A percentile compares a stretch with the other conserved stretches of the same genome.
These are phyloP conservation scores for Sicyos edulis DNA, from an alignment of 306 rosid genomes.

Conservation along the genomic window DNA sequence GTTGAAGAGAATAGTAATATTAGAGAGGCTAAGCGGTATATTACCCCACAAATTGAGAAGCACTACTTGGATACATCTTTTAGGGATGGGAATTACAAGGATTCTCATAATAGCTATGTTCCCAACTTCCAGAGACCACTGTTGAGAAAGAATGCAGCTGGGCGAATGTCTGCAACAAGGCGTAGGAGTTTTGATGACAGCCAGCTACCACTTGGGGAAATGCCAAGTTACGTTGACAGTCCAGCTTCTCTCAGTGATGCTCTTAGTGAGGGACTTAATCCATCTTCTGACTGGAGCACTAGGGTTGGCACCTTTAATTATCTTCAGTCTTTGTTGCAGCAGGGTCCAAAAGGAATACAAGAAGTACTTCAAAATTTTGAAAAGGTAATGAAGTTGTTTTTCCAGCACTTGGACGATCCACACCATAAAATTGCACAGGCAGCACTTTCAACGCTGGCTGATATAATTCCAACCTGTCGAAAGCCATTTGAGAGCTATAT, in stretches of 20 bases:
- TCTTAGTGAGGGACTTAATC: constrained; percentile 79
- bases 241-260: constrained; percentile 86
- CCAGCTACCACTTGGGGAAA: constrained; percentile 65
- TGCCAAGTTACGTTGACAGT: constrained; percentile 66
- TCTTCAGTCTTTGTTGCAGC: constrained; percentile 79
- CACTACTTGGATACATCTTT: constrained; percentile 54
- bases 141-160: constrained; percentile 68
- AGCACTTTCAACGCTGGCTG: constrained; percentile 93
- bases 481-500: constrained; percentile 92
- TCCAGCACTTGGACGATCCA: constrained; percentile 98
- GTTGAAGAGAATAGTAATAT: constrained; percentile 48
- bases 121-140: constrained; percentile 99
- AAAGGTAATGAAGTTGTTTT: constrained; percentile 97
- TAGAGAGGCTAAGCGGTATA: constrained; percentile 61
- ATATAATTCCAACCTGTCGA: constrained; percentile 78
- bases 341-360: constrained; percentile 84
- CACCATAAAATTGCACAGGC: constrained; percentile 99
- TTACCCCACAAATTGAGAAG: constrained; percentile 53
- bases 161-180: constrained; percentile 68
- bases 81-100: constrained; percentile 72
- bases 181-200: constrained; percentile 94
- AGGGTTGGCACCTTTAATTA: constrained; percentile 93
- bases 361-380: constrained; percentile 88
- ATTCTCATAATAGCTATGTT: constrained; percentile 55
- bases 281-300: constrained; percentile 95